Conservation (phyloP, 768 basidiomycete species). For the Lyophyllum shimeji region DNA sequence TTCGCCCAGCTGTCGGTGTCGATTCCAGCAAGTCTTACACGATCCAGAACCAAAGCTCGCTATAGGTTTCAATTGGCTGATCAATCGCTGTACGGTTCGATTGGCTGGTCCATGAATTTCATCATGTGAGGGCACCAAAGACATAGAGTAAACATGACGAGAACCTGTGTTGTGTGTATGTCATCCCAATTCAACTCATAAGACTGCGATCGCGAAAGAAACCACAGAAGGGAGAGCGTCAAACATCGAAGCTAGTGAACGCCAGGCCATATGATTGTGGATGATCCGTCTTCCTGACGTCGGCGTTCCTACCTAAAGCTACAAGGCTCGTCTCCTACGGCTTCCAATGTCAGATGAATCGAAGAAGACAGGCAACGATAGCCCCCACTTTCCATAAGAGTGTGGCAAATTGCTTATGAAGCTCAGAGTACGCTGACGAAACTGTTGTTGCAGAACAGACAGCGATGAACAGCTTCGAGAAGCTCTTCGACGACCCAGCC, state of each 20-base stretch:
- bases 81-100: neutral
- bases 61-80: neutral
- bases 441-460: slow-evolving; percentile 67
- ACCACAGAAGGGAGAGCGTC: no score
- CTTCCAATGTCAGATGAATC: no score
- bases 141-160: no score
- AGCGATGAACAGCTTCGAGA: slow-evolving; percentile 64
- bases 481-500: slow-evolving; percentile 69
- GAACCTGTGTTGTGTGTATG: no score
- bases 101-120: no score
- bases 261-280: neutral
- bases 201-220: no score
- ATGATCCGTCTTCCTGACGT: neutral
- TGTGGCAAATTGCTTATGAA: no score
- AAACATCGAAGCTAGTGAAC: neutral
- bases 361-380: no score
- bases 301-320: neutral
- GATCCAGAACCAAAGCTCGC: neutral
- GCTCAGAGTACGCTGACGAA: slow-evolving; percentile 57
- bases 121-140: no score
- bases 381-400: no score
- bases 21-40: neutral
- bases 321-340: neutral
- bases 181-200: no score
- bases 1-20: neutral